Conservation (phyloP, 169 alveolate genomes). For the Fabrea salina region DNA sequence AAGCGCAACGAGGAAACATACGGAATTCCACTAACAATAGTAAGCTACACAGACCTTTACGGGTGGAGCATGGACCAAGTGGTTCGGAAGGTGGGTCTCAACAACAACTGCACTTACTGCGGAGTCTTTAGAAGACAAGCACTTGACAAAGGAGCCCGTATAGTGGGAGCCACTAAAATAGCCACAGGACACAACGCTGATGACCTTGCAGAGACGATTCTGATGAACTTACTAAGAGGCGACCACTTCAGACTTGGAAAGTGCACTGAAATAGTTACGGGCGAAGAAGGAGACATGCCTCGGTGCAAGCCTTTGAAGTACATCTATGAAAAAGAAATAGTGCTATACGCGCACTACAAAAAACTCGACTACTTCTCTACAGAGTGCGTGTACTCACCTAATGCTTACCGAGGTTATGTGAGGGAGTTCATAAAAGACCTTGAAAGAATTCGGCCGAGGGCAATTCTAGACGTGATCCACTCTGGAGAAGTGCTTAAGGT, state of each 20-base stretch:
- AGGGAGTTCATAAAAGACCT: constrained; percentile 91
- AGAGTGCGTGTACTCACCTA: constrained; percentile 96
- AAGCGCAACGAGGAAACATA: constrained; percentile 81
- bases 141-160: constrained; percentile 93
- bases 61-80: constrained; percentile 97
- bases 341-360: constrained; percentile 93
- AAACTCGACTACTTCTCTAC: constrained; percentile 94
- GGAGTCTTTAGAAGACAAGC: constrained; percentile 98
- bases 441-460: constrained; percentile 76
- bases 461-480: constrained; percentile 80
- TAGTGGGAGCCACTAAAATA: constrained; percentile 88
- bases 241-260: constrained; percentile 91
- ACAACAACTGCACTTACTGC: constrained; percentile 95
- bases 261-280: constrained; percentile 78
- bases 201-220: constrained; percentile 97
- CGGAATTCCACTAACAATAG: constrained; percentile 85
- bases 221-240: constrained; percentile 95
- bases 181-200: constrained; percentile 99
- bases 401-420: constrained; percentile 96
- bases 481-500: constrained; percentile 56
- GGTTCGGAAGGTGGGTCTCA: constrained; percentile 88
- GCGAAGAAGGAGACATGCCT: constrained; percentile 68
- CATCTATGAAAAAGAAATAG: constrained; percentile 96
- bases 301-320: constrained; percentile 95
- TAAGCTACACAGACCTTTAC: constrained; percentile 88